Conservation (phyloP, 257 asterid species). For the Solanum habrochaites region DNA sequence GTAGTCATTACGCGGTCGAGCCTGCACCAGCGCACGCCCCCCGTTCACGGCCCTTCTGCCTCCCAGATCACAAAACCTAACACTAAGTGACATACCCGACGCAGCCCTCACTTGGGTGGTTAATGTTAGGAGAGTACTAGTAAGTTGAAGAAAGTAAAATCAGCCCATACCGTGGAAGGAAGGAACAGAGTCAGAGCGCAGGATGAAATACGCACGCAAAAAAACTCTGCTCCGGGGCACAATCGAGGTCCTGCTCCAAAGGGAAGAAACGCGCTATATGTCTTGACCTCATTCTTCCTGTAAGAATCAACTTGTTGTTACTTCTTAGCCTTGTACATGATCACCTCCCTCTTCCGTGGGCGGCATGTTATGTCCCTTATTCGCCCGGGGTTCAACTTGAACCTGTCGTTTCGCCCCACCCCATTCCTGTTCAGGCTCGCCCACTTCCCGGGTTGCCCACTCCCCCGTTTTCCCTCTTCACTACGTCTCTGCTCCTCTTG, state of each 20-base stretch:
- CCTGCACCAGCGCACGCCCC: no score
- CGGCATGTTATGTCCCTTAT: neutral
- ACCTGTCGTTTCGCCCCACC: no score
- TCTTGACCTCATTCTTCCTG: neutral
- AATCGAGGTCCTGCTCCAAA: neutral
- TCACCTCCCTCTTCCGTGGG: neutral
- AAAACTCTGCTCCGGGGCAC: neutral
- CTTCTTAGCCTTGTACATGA: neutral
- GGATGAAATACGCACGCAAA: no score
- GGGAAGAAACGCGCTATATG: neutral
- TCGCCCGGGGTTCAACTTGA: neutral
- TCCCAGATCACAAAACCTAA: neutral
- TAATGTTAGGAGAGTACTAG: no score
- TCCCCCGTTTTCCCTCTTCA: no score
- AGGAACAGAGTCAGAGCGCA: no score
- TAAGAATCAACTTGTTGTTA: neutral
- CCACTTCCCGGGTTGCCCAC: no score
- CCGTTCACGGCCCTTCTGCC: no score
- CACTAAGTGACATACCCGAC: neutral
- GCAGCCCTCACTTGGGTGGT: neutral
- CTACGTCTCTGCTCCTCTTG: no score
- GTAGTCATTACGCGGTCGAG: neutral
- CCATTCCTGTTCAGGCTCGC: no score
- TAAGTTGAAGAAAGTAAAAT: no score
- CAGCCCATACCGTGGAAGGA: no score